These are phyloP conservation scores for Globisporangium spinosum DNA, from an alignment of 352 stramenopile genomes.

Conservation along the genomic window DNA sequence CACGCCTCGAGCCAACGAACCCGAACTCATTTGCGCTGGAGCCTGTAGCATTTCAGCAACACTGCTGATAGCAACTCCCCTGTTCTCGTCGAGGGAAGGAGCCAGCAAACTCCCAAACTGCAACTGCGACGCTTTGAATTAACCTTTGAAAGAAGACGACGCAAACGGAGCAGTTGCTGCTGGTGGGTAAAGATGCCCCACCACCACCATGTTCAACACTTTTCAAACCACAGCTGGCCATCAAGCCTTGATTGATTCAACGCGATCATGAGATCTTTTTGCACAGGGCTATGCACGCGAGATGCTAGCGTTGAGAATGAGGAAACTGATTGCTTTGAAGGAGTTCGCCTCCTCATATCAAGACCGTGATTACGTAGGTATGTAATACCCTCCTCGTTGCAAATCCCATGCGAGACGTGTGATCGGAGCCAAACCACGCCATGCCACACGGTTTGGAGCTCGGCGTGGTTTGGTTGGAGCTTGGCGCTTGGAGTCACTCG, in stretches of 20 bases:
- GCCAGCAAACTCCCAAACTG: not conserved
- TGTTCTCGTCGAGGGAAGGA: too few relatives aligned
- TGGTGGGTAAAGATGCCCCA: not conserved
- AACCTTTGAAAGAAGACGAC: not conserved
- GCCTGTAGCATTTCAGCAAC: too few relatives aligned
- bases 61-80: too few relatives aligned
- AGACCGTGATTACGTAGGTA: not conserved
- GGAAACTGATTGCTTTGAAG: not conserved
- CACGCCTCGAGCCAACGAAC: not conserved
- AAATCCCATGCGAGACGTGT: not conserved
- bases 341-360: not conserved
- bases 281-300: not conserved
- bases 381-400: not conserved
- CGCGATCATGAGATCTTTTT: not conserved
- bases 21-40: not conserved
- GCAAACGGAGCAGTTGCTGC: not conserved
- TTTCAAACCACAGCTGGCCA: too few relatives aligned
- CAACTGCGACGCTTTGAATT: not conserved
- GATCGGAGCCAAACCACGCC: too few relatives aligned
- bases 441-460: too few relatives aligned
- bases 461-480: not conserved
- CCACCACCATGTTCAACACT: too few relatives aligned
- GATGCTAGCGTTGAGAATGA: not conserved
- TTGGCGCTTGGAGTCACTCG: not conserved
- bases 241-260: not conserved